A percentile compares a stretch with the other conserved stretches of the same genome.
phyloP scores from a whole-genome alignment of 2,329 filamentous ascomycete genomes.

The Exophiala sp. region DNA sequence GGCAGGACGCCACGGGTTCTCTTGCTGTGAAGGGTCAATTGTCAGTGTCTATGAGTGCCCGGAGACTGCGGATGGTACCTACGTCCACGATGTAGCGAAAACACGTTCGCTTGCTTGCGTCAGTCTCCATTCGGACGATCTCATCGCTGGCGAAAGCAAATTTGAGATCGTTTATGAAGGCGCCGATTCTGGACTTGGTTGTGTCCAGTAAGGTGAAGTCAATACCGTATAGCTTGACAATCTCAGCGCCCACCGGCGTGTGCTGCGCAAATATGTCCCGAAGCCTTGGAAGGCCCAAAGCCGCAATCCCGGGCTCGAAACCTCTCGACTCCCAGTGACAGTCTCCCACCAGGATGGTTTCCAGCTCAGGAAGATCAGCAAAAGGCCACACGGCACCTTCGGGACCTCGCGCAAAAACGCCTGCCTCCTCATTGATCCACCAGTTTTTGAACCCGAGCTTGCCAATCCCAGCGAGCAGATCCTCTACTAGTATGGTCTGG shows the following conservation, averaged over 20 bases:
- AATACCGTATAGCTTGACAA: background rate
- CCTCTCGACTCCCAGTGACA: constrained; percentile 1
- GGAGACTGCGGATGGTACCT: background rate
- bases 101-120: background rate
- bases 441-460: constrained; percentile 1
- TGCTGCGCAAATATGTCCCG: background rate
- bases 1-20: background rate
- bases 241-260: background rate
- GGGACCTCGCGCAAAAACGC: background rate
- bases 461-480: background rate
- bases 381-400: background rate
- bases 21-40: background rate
- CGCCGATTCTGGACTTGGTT: background rate
- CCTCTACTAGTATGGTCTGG: background rate
- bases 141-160: background rate
- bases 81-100: constrained; percentile 1
- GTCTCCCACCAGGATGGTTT: background rate
- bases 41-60: no score
- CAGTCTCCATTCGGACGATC: background rate
- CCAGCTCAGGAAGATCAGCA: background rate
- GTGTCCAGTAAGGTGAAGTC: background rate
- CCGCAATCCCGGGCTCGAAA: background rate
- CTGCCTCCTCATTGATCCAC: background rate
- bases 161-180: constrained; percentile 1
- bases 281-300: background rate